These are phyloP conservation scores for Trichomonas gallinae DNA, from an alignment of 208 protist species.

Conservation along the genomic window DNA sequence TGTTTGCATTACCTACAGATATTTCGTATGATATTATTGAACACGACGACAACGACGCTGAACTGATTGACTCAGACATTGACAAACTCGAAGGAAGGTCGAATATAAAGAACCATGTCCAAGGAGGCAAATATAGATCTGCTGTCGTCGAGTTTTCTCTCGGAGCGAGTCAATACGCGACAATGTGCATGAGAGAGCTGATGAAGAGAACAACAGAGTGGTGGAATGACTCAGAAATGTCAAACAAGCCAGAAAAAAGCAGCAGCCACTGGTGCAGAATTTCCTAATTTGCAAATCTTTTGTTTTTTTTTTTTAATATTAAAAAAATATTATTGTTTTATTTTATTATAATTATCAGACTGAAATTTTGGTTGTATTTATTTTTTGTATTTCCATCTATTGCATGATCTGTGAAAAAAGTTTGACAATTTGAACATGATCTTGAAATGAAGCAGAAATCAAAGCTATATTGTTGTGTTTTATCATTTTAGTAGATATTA, in stretches of 20 bases:
- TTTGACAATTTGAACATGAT: too few species aligned
- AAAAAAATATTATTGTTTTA: not conserved
- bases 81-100: not conserved
- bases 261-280: not conserved
- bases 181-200: conserved; percentile 6
- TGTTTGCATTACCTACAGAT: not conserved
- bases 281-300: not conserved
- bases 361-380: too few species aligned
- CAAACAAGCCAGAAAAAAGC: not conserved
- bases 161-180: not conserved
- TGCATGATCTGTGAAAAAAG: too few species aligned
- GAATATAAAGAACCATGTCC: not conserved
- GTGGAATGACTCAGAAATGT: not conserved
- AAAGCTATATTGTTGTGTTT: too few species aligned
- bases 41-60: not conserved
- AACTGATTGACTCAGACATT: not conserved
- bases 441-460: too few species aligned
- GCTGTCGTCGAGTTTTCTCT: not conserved
- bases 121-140: not conserved
- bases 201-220: not conserved
- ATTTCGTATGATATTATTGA: not conserved
- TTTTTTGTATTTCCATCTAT: too few species aligned
- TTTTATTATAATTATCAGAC: too few species aligned
- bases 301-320: not conserved
- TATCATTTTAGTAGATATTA: too few species aligned